phyloP scores from a whole-genome alignment of 2,329 filamentous ascomycete species.

The Claviceps paspali region DNA sequence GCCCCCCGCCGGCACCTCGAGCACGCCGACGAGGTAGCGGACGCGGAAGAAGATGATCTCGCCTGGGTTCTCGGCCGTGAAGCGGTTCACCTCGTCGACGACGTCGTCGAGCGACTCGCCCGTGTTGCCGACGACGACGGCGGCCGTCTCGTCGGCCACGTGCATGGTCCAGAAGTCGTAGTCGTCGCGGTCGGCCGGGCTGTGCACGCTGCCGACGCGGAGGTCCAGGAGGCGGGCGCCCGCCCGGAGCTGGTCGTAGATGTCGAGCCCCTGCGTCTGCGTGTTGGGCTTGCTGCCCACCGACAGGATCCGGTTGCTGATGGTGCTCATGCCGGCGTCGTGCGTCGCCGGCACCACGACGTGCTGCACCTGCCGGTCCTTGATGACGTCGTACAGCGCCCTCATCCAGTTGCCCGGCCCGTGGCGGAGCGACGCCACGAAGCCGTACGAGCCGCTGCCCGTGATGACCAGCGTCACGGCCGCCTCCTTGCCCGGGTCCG shows the following conservation, averaged over 20 bases:
- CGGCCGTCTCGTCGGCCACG: conserved; percentile 19
- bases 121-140: conserved; percentile 27
- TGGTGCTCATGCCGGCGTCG: conserved; percentile 31
- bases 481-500: conserved; percentile 15
- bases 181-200: conserved; percentile 4
- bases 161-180: conserved; percentile 26
- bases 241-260: conserved; percentile 28
- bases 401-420: conserved; percentile 19
- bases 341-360: conserved; percentile 33
- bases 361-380: conserved; percentile 25
- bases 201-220: conserved; percentile 20
- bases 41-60: conserved; percentile 32
- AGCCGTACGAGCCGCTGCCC: conserved; percentile 18
- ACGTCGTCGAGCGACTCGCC: conserved; percentile 28
- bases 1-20: conserved; percentile 16
- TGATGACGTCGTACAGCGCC: conserved; percentile 17
- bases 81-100: conserved; percentile 27
- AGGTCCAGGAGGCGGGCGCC: conserved; percentile 34
- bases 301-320: conserved; percentile 18
- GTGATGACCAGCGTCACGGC: conserved; percentile 20
- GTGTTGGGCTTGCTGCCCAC: conserved; percentile 25
- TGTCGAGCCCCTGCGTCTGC: conserved; percentile 28
- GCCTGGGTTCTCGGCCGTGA: conserved; percentile 25
- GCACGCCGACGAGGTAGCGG: conserved; percentile 25
- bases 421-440: conserved; percentile 15